phyloP scores from a whole-genome alignment of 192 early-diverging fungal genomes.

The Linnemannia hyalina region DNA sequence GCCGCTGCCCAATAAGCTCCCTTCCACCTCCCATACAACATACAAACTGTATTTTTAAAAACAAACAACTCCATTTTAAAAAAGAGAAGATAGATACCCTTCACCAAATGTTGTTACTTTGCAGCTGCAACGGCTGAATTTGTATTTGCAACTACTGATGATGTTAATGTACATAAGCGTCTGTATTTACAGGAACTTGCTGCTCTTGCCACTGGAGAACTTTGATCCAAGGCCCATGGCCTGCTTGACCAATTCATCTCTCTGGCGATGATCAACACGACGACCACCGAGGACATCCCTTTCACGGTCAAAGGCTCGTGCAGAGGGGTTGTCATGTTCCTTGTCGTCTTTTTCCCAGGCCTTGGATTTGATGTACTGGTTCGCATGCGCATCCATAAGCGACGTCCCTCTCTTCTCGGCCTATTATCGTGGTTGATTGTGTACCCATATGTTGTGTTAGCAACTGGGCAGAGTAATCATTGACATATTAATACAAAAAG shows the following conservation, averaged over 20 bases:
- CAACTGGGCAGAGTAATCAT: not conserved
- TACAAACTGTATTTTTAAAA: constrained; percentile 30
- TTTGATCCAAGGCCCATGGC: constrained; percentile 59
- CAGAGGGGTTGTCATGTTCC: constrained; percentile 62
- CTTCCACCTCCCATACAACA: not conserved
- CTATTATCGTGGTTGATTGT: constrained; percentile 14
- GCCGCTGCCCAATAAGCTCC: constrained; percentile 19
- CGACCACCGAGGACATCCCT: constrained; percentile 66
- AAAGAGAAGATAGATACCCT: constrained; percentile 29
- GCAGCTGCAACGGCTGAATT: not conserved
- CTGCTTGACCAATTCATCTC: constrained; percentile 61
- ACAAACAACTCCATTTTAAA: not conserved
- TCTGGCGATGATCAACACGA: constrained; percentile 59
- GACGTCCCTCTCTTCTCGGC: constrained; percentile 57
- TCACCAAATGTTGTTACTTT: not conserved
- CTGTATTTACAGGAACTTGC: constrained; percentile 55
- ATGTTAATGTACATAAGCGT: not conserved
- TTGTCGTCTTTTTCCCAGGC: constrained; percentile 54
- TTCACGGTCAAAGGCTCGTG: constrained; percentile 70
- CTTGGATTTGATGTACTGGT: constrained; percentile 55
- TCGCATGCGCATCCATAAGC: constrained; percentile 60
- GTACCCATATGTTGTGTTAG: not conserved
- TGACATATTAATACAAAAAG: not conserved
- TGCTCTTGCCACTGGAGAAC: constrained; percentile 64
- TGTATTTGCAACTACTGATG: not conserved